Evolutionary conservation across 768 basidiomycete genomes (phyloP), one percentile per base, ranked within the genome.

Genomic region (Chalciporus piperatus): DNA sequence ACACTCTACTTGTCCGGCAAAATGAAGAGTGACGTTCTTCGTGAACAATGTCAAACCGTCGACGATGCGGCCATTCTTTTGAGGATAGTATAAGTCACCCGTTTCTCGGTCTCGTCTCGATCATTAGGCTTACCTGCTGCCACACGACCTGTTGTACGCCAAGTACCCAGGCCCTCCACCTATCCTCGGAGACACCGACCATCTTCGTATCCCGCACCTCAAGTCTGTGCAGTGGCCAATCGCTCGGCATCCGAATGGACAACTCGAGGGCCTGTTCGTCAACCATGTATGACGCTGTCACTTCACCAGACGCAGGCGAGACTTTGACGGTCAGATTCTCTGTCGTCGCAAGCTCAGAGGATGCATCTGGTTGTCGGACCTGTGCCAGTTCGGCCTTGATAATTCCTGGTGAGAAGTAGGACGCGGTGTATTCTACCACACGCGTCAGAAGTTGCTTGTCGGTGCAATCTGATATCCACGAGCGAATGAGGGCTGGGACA

Each of bases 221-320:
- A 23, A 98, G 87, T 40, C 78, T 79, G 56, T 86, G 86, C 32
- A 99, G 73, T 0, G 97, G 97, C 83, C 92, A 99, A 62, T 98
- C 96, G 2, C 70, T 64, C 6, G 97, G 97, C 25, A 98, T 83
- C 59, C 85, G 82, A 55, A 98, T 73, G 35, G 79, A 83, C 51
- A 99, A 84, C 71, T 98, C 96, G 57, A 99, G 80, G 45, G 85
- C 80, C 64, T 98, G 92, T 40, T 99, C 97, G 65, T 99, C 97
- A 1, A 99, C 87, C 28, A 80, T 74, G 63, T 96, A 99, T 16
- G 81, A 78, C 10, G 87, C 92, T 1, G 81, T 82, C 39, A 97
- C 89, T 68, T 98, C 97, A 54, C 86, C 84, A 20, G 84, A 79
- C 2, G 80, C 79, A 30, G 68, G 71, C 0, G 84, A 79, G 19